These are phyloP conservation scores for Yamadazyma triangularis DNA, from an alignment of 1,139 yeast species.

Conservation along the genomic window DNA sequence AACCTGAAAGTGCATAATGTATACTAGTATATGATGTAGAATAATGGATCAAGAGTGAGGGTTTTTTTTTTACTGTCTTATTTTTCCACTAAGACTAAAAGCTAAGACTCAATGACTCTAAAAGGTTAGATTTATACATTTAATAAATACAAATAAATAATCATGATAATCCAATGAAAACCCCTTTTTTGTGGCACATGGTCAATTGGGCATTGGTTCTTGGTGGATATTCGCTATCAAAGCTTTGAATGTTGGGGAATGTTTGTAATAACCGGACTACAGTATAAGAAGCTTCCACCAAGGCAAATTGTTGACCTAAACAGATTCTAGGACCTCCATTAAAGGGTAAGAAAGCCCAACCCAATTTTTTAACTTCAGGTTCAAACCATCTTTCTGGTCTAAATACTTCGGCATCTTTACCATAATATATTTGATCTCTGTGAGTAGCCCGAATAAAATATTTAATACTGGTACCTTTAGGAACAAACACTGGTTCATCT, in stretches of 20 bases:
- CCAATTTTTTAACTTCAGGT: constrained; percentile 28
- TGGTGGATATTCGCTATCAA: constrained; percentile 26
- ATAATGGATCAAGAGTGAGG: too few species aligned
- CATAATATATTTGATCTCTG: constrained; percentile 35
- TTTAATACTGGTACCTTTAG: constrained; percentile 34
- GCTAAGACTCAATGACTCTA: too few species aligned
- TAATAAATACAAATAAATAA: too few species aligned
- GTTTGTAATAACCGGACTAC: constrained; percentile 37
- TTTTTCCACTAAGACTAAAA: too few species aligned
- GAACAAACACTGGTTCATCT: constrained; percentile 31
- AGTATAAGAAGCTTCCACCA: constrained; percentile 51
- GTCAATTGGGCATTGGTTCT: constrained; percentile 29
- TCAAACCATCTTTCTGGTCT: constrained; percentile 46
- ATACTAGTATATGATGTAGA: too few species aligned
- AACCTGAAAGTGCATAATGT: too few species aligned
- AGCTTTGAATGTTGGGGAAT: constrained; percentile 15
- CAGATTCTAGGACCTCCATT: constrained; percentile 63
- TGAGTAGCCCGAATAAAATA: constrained; percentile 41
- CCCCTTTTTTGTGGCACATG: constrained; percentile 23
- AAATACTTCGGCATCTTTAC: constrained; percentile 37
- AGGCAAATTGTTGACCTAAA: constrained; percentile 56
- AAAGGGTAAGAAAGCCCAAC: constrained; percentile 53
- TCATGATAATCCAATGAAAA: too few species aligned
- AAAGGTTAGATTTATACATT: too few species aligned
- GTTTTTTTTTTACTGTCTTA: too few species aligned